Percentiles rank a stretch among this genome's conserved stretches.
phyloP scores from a whole-genome alignment of 768 basidiomycete species.

The Floccularia luteovirens region DNA sequence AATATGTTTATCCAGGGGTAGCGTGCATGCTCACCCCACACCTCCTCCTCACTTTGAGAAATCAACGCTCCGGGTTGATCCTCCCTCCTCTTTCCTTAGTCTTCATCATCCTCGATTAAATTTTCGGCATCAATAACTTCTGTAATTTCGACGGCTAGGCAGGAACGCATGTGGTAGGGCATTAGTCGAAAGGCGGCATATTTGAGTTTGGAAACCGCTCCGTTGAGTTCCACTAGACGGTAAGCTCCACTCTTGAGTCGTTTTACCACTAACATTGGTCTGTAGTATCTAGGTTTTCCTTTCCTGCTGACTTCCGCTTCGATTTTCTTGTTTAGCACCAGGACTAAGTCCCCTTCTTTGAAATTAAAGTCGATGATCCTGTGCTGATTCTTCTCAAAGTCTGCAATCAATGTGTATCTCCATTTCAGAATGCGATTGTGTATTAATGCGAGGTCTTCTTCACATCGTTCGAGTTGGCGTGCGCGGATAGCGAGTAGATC shows the following conservation, averaged over 20 bases:
- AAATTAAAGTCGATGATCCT: slow-evolving; percentile 18
- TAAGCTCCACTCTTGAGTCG: slow-evolving; percentile 11
- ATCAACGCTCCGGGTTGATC: too few relatives aligned
- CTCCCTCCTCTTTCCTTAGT: too few relatives aligned
- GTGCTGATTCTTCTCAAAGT: slow-evolving; percentile 12
- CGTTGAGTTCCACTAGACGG: slow-evolving; percentile 10
- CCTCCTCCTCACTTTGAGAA: too few relatives aligned
- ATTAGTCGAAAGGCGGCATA: slow-evolving; percentile 7
- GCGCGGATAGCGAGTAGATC: slow-evolving; percentile 15
- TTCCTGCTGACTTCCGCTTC: slow-evolving; percentile 15
- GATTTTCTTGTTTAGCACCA: slow-evolving; percentile 21
- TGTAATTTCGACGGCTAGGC: neutral
- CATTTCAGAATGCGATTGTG: slow-evolving; percentile 9
- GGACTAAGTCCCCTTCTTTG: slow-evolving; percentile 20
- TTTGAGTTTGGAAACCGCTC: slow-evolving; percentile 7
- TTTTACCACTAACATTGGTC: slow-evolving; percentile 16
- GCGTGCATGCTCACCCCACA: too few relatives aligned
- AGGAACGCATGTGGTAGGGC: slow-evolving; percentile 5
- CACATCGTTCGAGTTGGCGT: slow-evolving; percentile 14
- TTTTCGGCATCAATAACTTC: neutral
- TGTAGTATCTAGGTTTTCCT: slow-evolving; percentile 14
- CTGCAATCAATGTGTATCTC: slow-evolving; percentile 6
- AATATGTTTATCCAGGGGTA: too few relatives aligned
- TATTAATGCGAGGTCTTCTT: slow-evolving; percentile 5
- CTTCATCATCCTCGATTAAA: neutral